Evolutionary conservation across 1,284 basidiomycete species (phyloP).

Genomic region (Trametes sp.): DNA sequence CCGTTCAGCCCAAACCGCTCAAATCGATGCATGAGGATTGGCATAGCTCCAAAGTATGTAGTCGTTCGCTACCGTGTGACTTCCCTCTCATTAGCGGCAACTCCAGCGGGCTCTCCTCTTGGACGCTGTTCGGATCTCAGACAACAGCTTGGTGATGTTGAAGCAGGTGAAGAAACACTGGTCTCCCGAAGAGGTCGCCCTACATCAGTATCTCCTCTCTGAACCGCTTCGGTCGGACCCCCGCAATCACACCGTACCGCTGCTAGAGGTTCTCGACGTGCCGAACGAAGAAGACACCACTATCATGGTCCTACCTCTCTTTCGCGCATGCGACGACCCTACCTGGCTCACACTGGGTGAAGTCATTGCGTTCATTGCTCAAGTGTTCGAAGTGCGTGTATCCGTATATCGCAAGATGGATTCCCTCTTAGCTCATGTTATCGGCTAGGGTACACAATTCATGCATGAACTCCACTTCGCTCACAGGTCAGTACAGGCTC

Average conservation of each 20-base stretch:
- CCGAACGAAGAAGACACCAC: constrained; percentile 11
- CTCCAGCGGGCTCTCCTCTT: constrained; percentile 13
- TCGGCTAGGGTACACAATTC: constrained; percentile 31
- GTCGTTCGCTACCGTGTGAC: background rate
- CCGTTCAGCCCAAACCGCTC: background rate
- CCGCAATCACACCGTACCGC: constrained; percentile 31
- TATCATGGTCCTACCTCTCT: constrained; percentile 36
- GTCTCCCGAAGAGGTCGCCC: constrained; percentile 27
- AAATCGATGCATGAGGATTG: constrained; percentile 13
- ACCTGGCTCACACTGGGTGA: constrained; percentile 31
- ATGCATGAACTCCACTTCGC: constrained; percentile 34
- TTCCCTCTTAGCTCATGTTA: background rate
- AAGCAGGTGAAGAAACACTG: constrained; percentile 28
- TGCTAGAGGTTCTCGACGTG: constrained; percentile 31
- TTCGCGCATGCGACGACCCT: constrained; percentile 30
- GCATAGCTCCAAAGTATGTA: background rate
- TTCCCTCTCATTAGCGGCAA: background rate
- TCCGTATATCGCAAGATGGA: background rate
- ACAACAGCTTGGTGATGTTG: constrained; percentile 35
- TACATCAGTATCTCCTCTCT: constrained; percentile 19
- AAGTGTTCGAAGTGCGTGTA: constrained; percentile 32
- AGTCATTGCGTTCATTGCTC: constrained; percentile 32
- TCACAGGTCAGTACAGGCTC: constrained; percentile 23
- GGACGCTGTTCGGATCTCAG: constrained; percentile 38
- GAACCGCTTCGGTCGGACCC: constrained; percentile 8